Evolutionary conservation across 2,329 filamentous ascomycete genomes (phyloP).

Genomic region (Chrysosporium queenslandicum): DNA sequence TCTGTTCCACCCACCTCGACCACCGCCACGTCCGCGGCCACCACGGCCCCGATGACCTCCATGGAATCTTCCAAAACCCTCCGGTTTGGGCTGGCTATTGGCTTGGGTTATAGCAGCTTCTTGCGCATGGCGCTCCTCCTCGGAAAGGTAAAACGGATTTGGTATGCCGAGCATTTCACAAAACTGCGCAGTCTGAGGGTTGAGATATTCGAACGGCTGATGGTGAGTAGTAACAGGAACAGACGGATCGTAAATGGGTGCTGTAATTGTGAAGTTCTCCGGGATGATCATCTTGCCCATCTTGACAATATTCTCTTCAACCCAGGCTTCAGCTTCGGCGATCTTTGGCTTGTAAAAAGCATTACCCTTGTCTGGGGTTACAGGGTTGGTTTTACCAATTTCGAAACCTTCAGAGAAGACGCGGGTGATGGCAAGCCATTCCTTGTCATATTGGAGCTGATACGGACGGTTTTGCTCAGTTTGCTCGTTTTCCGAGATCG

Average conservation of each 20-base stretch:
- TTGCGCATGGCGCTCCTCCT: conserved; percentile 54
- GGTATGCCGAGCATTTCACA: conserved; percentile 67
- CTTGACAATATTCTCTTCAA: conserved; percentile 62
- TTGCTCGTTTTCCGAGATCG: conserved; percentile 32
- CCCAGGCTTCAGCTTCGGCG: conserved; percentile 62
- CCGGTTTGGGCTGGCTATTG: conserved; percentile 21
- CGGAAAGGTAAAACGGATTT: conserved; percentile 64
- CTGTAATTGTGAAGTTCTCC: conserved; percentile 65
- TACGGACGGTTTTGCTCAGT: conserved; percentile 38
- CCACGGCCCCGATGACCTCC: conserved; percentile 12
- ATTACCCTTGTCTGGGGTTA: conserved; percentile 56
- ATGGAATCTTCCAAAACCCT: conserved; percentile 18
- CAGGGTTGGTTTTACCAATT: conserved; percentile 51
- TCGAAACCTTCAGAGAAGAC: conserved; percentile 59
- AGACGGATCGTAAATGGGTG: conserved; percentile 55
- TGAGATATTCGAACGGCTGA: conserved; percentile 72
- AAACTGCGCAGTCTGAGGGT: conserved; percentile 73
- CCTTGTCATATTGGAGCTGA: conserved; percentile 69
- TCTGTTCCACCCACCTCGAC: conserved; percentile 9
- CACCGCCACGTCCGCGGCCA: conserved; percentile 13
- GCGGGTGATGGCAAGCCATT: conserved; percentile 91
- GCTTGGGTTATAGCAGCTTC: conserved; percentile 10
- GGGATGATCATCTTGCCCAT: conserved; percentile 58
- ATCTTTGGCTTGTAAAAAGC: conserved; percentile 59
- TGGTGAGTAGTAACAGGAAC: conserved; percentile 49